Percentiles rank a stretch among this genome's conserved stretches.
phyloP scores from a whole-genome alignment of 768 basidiomycete species.

The Suillus brevipes region DNA sequence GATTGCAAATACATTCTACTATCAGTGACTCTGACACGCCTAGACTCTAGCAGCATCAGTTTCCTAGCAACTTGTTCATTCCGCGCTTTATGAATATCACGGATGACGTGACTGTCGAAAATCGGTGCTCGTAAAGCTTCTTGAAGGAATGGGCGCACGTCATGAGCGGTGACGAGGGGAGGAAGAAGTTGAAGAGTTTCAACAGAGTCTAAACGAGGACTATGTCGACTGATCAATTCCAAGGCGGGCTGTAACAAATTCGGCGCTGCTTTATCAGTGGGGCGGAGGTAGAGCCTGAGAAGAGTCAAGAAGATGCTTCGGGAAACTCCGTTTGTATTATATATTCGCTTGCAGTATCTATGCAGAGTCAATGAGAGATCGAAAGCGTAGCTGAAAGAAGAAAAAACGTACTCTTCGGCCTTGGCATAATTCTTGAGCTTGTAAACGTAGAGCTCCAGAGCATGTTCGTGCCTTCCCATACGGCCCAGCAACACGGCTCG shows the following conservation, averaged over 20 bases:
- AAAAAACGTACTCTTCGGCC: constrained; percentile 77
- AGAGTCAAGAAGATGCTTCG: constrained; percentile 78
- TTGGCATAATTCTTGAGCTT: constrained; percentile 78
- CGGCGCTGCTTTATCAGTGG: constrained; percentile 48
- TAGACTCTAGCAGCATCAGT: constrained; percentile 75
- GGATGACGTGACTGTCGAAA: constrained; percentile 69
- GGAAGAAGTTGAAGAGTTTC: constrained; percentile 87
- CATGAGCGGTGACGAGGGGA: constrained; percentile 82
- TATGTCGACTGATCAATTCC: constrained; percentile 83
- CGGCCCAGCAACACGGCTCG: constrained; percentile 89
- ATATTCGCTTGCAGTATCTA: constrained; percentile 90
- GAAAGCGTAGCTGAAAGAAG: background rate
- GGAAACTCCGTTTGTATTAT: constrained; percentile 57
- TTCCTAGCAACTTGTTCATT: constrained; percentile 73
- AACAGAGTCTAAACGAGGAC: constrained; percentile 75
- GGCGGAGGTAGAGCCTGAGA: constrained; percentile 84
- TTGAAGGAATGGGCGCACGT: constrained; percentile 76
- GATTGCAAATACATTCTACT: constrained; percentile 76
- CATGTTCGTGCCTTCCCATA: constrained; percentile 88
- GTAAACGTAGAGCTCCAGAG: constrained; percentile 94
- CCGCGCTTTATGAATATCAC: constrained; percentile 70
- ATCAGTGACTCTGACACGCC: constrained; percentile 87
- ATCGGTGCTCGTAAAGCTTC: constrained; percentile 66
- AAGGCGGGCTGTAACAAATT: constrained; percentile 81
- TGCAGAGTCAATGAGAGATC: constrained; percentile 3